Base-by-base conservation (phyloP, 257 asterid species). In the Nicotiana otophora region DNA sequence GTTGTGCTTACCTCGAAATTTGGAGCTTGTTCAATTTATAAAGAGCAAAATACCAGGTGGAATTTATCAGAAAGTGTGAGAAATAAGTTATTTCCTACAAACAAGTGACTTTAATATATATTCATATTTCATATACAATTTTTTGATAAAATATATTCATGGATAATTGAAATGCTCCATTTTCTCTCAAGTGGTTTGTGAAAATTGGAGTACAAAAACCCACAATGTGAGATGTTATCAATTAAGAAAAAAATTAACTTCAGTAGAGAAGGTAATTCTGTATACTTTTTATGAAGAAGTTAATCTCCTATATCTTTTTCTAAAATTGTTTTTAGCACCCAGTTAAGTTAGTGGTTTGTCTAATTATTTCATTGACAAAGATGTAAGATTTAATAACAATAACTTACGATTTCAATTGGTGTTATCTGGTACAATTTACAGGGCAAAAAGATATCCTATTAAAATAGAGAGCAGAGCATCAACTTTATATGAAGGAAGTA, bases 371-470 rank as follows among this genome's bases (percentile, higher is more conserved):
- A 53, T 53, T 48, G 42, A 61, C 63, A 95, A 90, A 87, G 90
- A 86, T 83, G 88, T 93, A 42, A 42, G 48, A 7, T 42, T 42
- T 42, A 83, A 84, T 90, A 51, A 92, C 88, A 87, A 91, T 90
- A 87, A 91, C 91, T 78, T 87, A 94, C 63, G 90, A 86, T 36
- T 48, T 81, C 78, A 55, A 7, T 65, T 66, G 81, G 85, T 86
- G 88, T 87, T 93, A 91, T 20, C 63, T 81, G 84, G 95, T 93
- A 48, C 84, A 82, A 84, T 74, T 85, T 81, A 83, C 90, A 96
- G 99, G 99, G 98, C 95, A 74, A 94, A 96, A 90, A 92, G 90
- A 84, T 96, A 89, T 84, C 99, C 99, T 36, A 92, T 96, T 84
- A 93, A 88, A 88, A 89, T 96, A 76, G 98, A 96, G 89, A 91